Conservation (phyloP, 2,329 filamentous ascomycete species). For the Hypoxylon sp. region DNA sequence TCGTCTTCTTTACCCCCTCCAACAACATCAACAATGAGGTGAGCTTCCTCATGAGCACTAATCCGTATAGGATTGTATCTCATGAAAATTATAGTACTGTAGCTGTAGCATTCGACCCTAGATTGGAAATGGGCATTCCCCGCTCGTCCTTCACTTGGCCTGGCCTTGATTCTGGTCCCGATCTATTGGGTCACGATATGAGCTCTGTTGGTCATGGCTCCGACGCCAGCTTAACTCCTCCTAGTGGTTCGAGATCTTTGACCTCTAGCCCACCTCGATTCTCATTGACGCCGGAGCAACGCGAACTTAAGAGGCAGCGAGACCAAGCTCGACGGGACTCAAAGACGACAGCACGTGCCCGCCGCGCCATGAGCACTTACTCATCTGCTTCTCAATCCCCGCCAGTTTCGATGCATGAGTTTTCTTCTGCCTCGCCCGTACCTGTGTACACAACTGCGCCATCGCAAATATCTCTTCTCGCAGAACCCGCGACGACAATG, state of each 20-base stretch:
- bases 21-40: constrained; percentile 58
- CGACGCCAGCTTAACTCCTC: constrained; percentile 67
- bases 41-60: constrained; percentile 32
- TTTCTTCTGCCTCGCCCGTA: constrained; percentile 60
- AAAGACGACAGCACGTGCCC: constrained; percentile 67
- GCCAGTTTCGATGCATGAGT: constrained; percentile 61
- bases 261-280: constrained; percentile 72
- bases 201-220: constrained; percentile 63
- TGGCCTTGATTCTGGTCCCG: constrained; percentile 58
- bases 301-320: constrained; percentile 73
- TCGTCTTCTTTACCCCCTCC: constrained; percentile 43
- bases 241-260: constrained; percentile 65
- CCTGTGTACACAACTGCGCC: constrained; percentile 68
- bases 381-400: constrained; percentile 57
- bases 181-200: constrained; percentile 63
- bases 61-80: constrained; percentile 10
- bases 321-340: constrained; percentile 72
- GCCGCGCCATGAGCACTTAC: constrained; percentile 65
- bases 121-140: constrained; percentile 66
- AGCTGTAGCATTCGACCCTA: constrained; percentile 65
- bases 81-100: constrained; percentile 59
- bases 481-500: constrained; percentile 64
- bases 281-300: constrained; percentile 71
- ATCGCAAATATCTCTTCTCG: constrained; percentile 65
- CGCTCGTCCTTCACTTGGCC: constrained; percentile 68